Conservation (phyloP, 2,329 filamentous ascomycete species). For the Fusarium sterilihyphosum region DNA sequence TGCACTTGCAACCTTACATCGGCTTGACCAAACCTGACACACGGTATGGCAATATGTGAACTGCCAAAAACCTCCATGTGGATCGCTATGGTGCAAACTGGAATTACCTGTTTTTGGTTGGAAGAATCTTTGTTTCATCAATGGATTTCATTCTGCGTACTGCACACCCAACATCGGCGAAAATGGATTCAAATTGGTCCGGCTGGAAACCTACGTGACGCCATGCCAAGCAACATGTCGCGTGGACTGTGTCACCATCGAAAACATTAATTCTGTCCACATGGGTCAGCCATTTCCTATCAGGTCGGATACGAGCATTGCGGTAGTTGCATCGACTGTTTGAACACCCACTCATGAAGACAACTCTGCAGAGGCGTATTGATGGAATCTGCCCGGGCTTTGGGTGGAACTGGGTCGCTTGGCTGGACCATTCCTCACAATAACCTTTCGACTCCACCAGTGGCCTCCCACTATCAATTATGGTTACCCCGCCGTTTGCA, state of each 20-base stretch:
- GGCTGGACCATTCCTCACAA: conserved; percentile 21
- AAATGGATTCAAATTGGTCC: conserved; percentile 24
- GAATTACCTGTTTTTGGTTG: background rate
- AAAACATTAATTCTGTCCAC: background rate
- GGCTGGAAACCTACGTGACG: conserved; percentile 5
- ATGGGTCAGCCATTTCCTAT: background rate
- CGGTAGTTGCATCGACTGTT: background rate
- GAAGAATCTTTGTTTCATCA: background rate
- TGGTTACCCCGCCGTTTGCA: conserved; percentile 43
- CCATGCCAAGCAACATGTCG: conserved; percentile 16
- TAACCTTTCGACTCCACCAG: conserved; percentile 38
- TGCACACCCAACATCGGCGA: background rate
- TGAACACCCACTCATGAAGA: background rate
- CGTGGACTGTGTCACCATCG: background rate
- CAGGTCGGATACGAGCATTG: background rate
- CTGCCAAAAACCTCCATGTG: background rate
- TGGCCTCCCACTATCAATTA: conserved; percentile 27
- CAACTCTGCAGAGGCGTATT: background rate
- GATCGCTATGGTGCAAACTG: background rate
- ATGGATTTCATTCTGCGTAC: conserved; percentile 1
- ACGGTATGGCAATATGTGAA: background rate
- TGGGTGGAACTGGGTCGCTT: conserved; percentile 32
- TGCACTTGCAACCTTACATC: background rate
- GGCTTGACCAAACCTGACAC: background rate
- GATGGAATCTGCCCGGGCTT: background rate